phyloP scores from a whole-genome alignment of 2,329 filamentous ascomycete species.

The Xylariaceae sp. region DNA sequence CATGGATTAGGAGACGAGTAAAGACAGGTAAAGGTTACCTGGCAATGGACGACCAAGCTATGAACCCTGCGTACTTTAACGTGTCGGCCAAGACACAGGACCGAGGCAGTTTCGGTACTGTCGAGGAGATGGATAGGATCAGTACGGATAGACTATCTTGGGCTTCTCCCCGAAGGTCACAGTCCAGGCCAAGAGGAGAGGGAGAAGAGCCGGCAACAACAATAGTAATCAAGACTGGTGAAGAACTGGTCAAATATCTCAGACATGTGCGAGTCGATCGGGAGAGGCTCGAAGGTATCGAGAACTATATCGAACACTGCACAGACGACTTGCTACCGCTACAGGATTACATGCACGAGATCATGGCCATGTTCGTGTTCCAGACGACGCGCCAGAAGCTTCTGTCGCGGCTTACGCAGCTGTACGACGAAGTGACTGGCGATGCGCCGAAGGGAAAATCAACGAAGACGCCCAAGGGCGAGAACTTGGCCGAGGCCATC shows the following conservation, averaged over 20 bases:
- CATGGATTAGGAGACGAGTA: constrained; percentile 79
- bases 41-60: constrained; percentile 54
- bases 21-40: constrained; percentile 49
- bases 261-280: constrained; percentile 73
- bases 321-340: constrained; percentile 72
- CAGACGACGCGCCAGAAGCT: constrained; percentile 79
- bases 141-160: constrained; percentile 24
- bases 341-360: constrained; percentile 70
- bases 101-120: constrained; percentile 36
- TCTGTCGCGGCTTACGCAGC: constrained; percentile 62
- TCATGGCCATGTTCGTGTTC: constrained; percentile 84
- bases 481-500: constrained; percentile 68
- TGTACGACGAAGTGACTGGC: constrained; percentile 44
- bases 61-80: constrained; percentile 75
- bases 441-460: constrained; percentile 30
- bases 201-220: constrained; percentile 35
- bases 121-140: constrained; percentile 31
- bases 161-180: constrained; percentile 27
- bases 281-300: constrained; percentile 81
- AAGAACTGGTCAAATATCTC: constrained; percentile 63
- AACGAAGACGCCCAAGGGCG: constrained; percentile 41
- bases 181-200: constrained; percentile 32
- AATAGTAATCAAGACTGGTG: constrained; percentile 55
- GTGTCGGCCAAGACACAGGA: constrained; percentile 49
- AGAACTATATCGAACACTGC: constrained; percentile 73